A percentile compares a stretch with the other conserved stretches of the same genome.
These are phyloP conservation scores for Talaromyces wortmannii DNA, from an alignment of 495 filamentous ascomycete genomes.

Conservation along the genomic window DNA sequence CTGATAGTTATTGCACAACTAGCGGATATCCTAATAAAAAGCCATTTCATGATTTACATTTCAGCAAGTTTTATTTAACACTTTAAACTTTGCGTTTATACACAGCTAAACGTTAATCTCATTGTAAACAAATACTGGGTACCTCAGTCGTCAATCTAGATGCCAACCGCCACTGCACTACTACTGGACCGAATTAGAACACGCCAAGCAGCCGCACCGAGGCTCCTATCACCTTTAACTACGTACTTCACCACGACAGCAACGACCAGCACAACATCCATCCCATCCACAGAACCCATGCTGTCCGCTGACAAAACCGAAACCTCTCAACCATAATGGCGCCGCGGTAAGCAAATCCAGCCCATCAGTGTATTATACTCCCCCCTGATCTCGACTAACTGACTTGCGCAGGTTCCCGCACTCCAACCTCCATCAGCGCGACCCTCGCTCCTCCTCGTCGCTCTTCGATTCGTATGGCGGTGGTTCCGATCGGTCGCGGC, in stretches of 20 bases:
- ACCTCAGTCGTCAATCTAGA: no score
- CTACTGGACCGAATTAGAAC: neutral
- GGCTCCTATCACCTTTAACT: conserved; percentile 2
- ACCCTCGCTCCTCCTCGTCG: conserved; percentile 72
- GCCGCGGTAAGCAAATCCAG: neutral
- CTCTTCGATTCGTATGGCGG: conserved; percentile 85
- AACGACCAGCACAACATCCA: conserved; percentile 24
- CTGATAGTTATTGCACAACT: no score
- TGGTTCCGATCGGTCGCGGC: conserved; percentile 27
- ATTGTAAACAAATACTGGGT: no score
- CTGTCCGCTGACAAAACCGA: no score
- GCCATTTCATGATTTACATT: no score
- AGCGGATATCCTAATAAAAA: no score
- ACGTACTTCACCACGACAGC: conserved; percentile 1
- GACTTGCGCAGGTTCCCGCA: conserved; percentile 43
- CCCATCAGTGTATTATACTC: neutral
- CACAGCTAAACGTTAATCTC: no score
- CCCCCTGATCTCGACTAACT: neutral
- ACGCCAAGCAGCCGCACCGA: neutral
- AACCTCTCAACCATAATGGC: neutral
- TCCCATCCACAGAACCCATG: neutral
- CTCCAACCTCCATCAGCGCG: conserved; percentile 68
- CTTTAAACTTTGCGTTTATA: no score
- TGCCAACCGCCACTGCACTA: no score
- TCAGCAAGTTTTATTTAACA: no score